phyloP scores from a whole-genome alignment of 2,329 filamentous ascomycete species.

The Pseudogymnoascus pannorum region DNA sequence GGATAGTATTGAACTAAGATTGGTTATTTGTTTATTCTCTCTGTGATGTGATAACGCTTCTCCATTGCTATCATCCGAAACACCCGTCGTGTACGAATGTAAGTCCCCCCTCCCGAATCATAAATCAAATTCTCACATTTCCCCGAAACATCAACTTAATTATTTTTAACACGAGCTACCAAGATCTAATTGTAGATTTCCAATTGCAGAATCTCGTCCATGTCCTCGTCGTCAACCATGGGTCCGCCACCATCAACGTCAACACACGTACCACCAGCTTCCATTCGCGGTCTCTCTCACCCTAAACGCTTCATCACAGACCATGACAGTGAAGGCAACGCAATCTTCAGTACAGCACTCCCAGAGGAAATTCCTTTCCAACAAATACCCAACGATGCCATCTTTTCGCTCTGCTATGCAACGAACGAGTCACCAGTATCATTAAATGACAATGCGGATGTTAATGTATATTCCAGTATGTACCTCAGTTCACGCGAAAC shows the following conservation, averaged over 20 bases:
- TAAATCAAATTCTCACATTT: not conserved
- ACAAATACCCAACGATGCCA: conserved; percentile 16
- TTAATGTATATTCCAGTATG: conserved; percentile 12
- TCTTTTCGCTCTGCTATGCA: conserved; percentile 19
- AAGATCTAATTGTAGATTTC: not conserved
- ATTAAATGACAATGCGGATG: conserved; percentile 14
- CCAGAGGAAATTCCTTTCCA: conserved; percentile 16
- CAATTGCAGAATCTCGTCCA: not conserved
- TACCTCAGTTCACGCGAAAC: not conserved
- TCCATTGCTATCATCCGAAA: not conserved
- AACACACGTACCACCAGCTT: not conserved
- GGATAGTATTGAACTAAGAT: not conserved
- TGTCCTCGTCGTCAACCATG: not conserved
- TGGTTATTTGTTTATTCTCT: not conserved
- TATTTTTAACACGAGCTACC: not conserved
- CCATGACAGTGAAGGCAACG: conserved; percentile 20
- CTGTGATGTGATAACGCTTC: not conserved
- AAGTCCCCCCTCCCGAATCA: not conserved
- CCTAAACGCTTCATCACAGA: conserved; percentile 19
- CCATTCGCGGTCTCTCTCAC: not conserved
- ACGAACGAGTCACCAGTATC: conserved; percentile 19
- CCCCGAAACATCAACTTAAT: not conserved
- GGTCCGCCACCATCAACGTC: not conserved
- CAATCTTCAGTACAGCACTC: conserved; percentile 17
- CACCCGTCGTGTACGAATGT: not conserved